Percentiles rank a stretch among this genome's conserved stretches.
Evolutionary conservation across 202 grass and related monocot species (phyloP).

Genomic region (Saccharum hybrid): DNA sequence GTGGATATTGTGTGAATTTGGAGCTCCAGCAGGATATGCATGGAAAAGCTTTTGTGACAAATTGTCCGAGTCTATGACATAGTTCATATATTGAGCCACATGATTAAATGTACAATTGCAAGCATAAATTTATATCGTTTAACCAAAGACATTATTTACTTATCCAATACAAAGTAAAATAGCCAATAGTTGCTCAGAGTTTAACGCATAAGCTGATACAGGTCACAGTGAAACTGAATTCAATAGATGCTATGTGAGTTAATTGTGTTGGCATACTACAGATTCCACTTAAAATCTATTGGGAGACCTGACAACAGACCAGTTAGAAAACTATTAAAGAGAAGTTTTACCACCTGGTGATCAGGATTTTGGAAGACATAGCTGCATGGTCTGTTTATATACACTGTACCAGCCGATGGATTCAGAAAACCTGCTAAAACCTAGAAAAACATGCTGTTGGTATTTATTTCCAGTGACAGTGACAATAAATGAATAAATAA

Average conservation of each 20-base stretch:
- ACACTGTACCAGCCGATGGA: slow-evolving; percentile 60
- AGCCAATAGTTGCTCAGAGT: neutral
- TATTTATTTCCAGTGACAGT: slow-evolving; percentile 16
- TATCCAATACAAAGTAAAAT: neutral
- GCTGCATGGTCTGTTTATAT: slow-evolving; percentile 70
- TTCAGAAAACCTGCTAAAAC: slow-evolving; percentile 83
- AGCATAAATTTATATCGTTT: neutral
- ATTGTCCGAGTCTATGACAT: neutral
- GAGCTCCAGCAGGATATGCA: neutral
- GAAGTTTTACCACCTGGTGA: slow-evolving; percentile 72
- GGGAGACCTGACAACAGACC: slow-evolving; percentile 8
- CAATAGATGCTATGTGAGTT: neutral
- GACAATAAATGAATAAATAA: slow-evolving; percentile 15
- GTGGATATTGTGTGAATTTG: neutral
- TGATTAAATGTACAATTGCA: neutral
- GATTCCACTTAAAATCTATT: neutral
- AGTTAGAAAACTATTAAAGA: slow-evolving; percentile 9
- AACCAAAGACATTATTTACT: slow-evolving; percentile 9
- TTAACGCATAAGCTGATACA: neutral
- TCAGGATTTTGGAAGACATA: slow-evolving; percentile 99
- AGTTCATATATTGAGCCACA: neutral
- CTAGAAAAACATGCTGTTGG: slow-evolving; percentile 47
- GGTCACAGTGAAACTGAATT: neutral
- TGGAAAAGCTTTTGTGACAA: neutral
- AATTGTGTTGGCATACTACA: neutral